A percentile compares a stretch with the other conserved stretches of the same genome.
These are phyloP conservation scores for Candida endomychidarum DNA, from an alignment of 805 yeast species.

Conservation along the genomic window DNA sequence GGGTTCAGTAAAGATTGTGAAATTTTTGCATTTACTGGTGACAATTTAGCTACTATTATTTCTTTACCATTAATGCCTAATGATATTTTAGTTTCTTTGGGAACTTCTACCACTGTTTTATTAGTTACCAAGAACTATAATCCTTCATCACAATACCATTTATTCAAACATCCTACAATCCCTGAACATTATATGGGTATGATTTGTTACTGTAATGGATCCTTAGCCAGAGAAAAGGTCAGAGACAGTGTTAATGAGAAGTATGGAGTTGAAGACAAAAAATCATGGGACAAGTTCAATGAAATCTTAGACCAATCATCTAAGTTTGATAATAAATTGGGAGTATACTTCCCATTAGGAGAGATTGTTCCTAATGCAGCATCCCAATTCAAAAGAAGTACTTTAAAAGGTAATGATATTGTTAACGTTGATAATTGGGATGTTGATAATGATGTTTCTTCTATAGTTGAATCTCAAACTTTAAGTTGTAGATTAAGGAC, in stretches of 20 bases:
- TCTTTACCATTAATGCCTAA: constrained; percentile 74
- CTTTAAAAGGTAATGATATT: constrained; percentile 32
- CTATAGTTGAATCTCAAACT: constrained; percentile 86
- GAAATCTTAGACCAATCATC: constrained; percentile 45
- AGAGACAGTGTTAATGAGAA: constrained; percentile 60
- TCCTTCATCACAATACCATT: constrained; percentile 80
- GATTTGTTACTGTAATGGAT: constrained; percentile 92
- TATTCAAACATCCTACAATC: constrained; percentile 84
- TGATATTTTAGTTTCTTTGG: constrained; percentile 79
- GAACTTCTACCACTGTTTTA: constrained; percentile 89
- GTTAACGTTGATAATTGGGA: constrained; percentile 37
- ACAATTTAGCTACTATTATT: constrained; percentile 83
- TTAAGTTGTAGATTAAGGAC: constrained; percentile 78
- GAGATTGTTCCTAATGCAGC: constrained; percentile 85
- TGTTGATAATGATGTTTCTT: constrained; percentile 62
- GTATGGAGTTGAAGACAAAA: constrained; percentile 26
- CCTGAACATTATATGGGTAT: constrained; percentile 83
- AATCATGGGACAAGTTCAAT: constrained; percentile 64
- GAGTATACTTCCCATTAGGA: constrained; percentile 84
- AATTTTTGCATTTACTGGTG: constrained; percentile 83
- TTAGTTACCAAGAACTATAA: constrained; percentile 74
- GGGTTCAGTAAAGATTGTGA: constrained; percentile 59
- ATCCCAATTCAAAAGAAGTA: constrained; percentile 59
- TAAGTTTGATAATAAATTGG: constrained; percentile 51
- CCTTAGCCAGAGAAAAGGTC: constrained; percentile 78